Evolutionary conservation across 345 rosid genomes (phyloP), one percentile per base, ranked within the genome.

Genomic region (Zanthoxylum bungeanum): DNA sequence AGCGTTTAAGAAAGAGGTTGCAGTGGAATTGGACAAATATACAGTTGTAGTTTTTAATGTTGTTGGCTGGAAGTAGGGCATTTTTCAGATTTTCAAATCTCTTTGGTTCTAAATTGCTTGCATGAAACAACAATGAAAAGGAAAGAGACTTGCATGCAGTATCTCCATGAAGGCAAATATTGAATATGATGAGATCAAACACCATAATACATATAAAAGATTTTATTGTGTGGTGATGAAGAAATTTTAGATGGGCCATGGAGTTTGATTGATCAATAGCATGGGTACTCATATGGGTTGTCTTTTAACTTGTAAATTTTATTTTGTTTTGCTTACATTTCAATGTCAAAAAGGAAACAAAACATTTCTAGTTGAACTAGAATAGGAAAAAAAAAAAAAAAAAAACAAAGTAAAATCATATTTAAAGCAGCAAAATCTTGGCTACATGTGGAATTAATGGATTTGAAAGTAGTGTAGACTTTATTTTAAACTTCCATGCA

Each of bases 271-370:
- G n/a, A n/a, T n/a, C 75, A 58, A 70, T 64, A 64, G 83, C 75
- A 79, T 81, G 87, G 87, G 78, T 40, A 33, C 55, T 81, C 80
- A 79, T 78, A 72, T 77, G 85, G 80, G 70, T 61, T 84, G 85
- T 77, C 78, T 74, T 61, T 36, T 37, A 17, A 28, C 16, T 19
- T 42, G 36, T 16, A 25, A 56, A 11, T 39, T 28, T 25, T 56
- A 37, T 49, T 44, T 34, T 3, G 27, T 27, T 24, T 27, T 22
- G 62, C 44, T 24, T 28, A 37, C 63, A 19, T 27, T 60, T 40
- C 52, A 31, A 12, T 28, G 57, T 57, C 25, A 69, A 34, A 17
- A 6, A 3, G n/a, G n/a, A 30, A 0, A 34, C 37, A 37, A 50
- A 59, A 27, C 79, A 36, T 50, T 51, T 70, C 37, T 58, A 30